Evolutionary conservation across 768 basidiomycete species (phyloP).

Genomic region (Leccinum disarticulatum): DNA sequence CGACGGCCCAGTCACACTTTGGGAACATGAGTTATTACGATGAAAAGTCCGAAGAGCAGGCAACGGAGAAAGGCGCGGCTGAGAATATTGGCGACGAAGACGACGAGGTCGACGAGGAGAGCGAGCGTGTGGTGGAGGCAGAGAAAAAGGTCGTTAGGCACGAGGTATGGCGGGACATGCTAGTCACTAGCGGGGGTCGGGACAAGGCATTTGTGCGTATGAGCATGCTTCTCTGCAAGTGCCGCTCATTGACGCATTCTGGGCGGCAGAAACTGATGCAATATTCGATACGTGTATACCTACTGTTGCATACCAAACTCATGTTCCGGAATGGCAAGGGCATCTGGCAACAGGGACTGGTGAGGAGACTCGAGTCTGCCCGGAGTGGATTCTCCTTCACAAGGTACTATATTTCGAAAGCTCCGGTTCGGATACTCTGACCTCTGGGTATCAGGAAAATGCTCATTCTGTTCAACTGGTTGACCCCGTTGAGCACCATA

Average conservation of each 20-base stretch:
- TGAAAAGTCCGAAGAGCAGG: constrained; percentile 40
- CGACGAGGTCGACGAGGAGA: constrained; percentile 50
- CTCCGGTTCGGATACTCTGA: constrained; percentile 3
- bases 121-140: constrained; percentile 43
- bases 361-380: constrained; percentile 54
- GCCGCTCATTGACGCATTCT: constrained; percentile 1
- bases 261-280: constrained; percentile 76
- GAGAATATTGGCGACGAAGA: constrained; percentile 29
- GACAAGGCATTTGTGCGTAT: constrained; percentile 81
- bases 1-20: constrained; percentile 26
- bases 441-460: constrained; percentile 55
- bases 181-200: constrained; percentile 74
- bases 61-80: constrained; percentile 14
- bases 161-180: constrained; percentile 80
- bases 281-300: constrained; percentile 74
- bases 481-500: constrained; percentile 69
- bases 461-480: constrained; percentile 83
- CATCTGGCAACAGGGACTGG: constrained; percentile 56
- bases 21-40: constrained; percentile 38
- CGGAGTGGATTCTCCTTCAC: constrained; percentile 69
- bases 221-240: background rate
- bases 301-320: constrained; percentile 64
- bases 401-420: constrained; percentile 45
- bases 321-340: constrained; percentile 44
- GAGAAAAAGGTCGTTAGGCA: constrained; percentile 52